phyloP scores from a whole-genome alignment of 768 basidiomycete genomes.

The Exidia glandulosa region DNA sequence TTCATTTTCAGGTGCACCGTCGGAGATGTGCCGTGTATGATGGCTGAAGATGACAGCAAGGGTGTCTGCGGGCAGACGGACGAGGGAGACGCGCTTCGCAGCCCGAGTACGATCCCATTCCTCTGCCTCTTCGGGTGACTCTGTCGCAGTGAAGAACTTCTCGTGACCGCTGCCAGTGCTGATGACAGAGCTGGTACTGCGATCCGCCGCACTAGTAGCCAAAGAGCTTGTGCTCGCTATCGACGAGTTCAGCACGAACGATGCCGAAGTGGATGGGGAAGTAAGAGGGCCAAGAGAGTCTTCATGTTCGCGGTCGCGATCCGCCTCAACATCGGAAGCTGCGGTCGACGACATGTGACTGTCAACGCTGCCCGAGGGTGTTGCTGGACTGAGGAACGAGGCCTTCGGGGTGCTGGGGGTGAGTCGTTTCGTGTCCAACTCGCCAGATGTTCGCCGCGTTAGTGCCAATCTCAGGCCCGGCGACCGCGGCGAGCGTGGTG shows the following conservation, averaged over 20 bases:
- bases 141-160: constrained; percentile 33
- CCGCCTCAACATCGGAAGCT: background rate
- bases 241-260: constrained; percentile 5
- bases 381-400: background rate
- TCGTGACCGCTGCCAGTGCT: constrained; percentile 24
- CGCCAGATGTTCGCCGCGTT: background rate
- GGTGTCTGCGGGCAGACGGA: constrained; percentile 50
- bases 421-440: background rate
- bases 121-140: constrained; percentile 63
- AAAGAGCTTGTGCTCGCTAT: background rate
- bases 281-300: background rate
- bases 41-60: background rate
- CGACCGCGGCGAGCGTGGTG: background rate
- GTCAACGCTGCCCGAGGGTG: background rate
- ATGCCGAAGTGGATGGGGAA: background rate
- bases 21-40: background rate
- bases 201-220: constrained; percentile 5
- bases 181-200: constrained; percentile 11
- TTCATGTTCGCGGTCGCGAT: background rate
- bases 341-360: background rate
- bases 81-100: constrained; percentile 76
- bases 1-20: background rate
- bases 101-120: constrained; percentile 80
- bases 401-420: background rate
- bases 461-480: background rate